A percentile compares a stretch with the other conserved stretches of the same genome.
phyloP scores from a whole-genome alignment of 1,139 yeast species.

The Kluyveromyces sp. region DNA sequence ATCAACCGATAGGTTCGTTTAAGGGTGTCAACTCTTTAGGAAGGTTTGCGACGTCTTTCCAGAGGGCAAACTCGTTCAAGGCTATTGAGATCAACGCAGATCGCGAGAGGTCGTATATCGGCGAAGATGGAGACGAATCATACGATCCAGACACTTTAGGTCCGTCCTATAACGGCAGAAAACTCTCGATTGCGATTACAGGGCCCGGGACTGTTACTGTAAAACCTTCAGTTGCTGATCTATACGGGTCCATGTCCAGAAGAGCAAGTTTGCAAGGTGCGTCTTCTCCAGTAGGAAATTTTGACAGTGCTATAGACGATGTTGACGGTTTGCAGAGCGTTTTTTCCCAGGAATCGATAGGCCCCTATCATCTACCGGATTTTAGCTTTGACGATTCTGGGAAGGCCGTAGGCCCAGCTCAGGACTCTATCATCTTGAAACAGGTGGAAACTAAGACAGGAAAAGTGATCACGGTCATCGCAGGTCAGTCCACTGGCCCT shows the following conservation, averaged over 20 bases:
- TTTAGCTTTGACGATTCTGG: slow-evolving; percentile 17
- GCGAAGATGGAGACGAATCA: slow-evolving; percentile 50
- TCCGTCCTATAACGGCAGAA: slow-evolving; percentile 57
- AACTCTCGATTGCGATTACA: slow-evolving; percentile 47
- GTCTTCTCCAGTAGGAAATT: background rate
- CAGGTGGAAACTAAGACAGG: slow-evolving; percentile 71
- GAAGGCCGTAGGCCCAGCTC: slow-evolving; percentile 22
- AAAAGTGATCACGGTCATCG: slow-evolving; percentile 61
- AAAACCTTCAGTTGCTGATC: slow-evolving; percentile 21
- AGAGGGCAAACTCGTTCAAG: slow-evolving; percentile 68
- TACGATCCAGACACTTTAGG: slow-evolving; percentile 67
- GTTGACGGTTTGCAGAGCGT: slow-evolving; percentile 8
- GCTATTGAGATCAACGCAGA: slow-evolving; percentile 43
- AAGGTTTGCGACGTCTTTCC: slow-evolving; percentile 71
- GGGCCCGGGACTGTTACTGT: slow-evolving; percentile 19
- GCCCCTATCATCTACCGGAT: slow-evolving; percentile 3
- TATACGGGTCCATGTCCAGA: slow-evolving; percentile 18
- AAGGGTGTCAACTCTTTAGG: slow-evolving; percentile 62
- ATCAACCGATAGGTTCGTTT: slow-evolving; percentile 36
- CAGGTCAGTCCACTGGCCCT: slow-evolving; percentile 79
- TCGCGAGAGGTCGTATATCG: slow-evolving; percentile 42
- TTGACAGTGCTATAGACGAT: slow-evolving; percentile 8
- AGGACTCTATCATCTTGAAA: slow-evolving; percentile 45
- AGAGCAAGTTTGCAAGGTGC: slow-evolving; percentile 5
- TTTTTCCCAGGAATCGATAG: slow-evolving; percentile 9